Evolutionary conservation across 140 eudicot genomes (phyloP), one percentile per base, ranked within the genome.

Genomic region (Bidens hawaiensis): DNA sequence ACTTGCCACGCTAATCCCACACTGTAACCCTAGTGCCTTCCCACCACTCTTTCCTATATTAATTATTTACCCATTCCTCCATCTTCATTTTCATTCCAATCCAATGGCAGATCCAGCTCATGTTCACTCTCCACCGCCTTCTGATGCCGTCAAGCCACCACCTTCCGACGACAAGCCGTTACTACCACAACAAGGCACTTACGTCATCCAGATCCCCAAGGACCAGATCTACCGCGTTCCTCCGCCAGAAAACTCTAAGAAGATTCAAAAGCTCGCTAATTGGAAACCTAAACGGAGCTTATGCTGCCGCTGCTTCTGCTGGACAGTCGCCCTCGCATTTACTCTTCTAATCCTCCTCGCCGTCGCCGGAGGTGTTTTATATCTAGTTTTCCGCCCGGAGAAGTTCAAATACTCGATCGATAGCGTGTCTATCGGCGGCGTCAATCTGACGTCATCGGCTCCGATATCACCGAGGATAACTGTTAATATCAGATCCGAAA

Each of bases 151-250:
- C n/a, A n/a, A 71, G 23, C 76, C 18, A 26, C 70, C 70, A 6
- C 27, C 22, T 34, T 38, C 69, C 57, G 79, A 55, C 22, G 69
- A 43, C 19, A 72, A 78, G 23, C 74, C 75, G 8, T 53, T 51
- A 0, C 73, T 67, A 4, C 96, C 85, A 13, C 66, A 84, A 13
- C 66, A 84, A 25, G 77, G 70, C 6, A 86, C 95, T 1, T 87
- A 86, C 72, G 74, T 90, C 24, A 80, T 90, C 64, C 98, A 84
- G 61, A 45, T 91, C 67, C 96, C 96, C 11, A 87, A 82, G 30
- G 98, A 91, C 23, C 96, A 87, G 21, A 71, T 91, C 58, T 83
- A 77, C 78, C 89, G 91, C 21, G 28, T 68, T 22, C 98, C 98
- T 1, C 91, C 94, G 1, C 91, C 94, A 3, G 96, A 82, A 60